Evolutionary conservation across 176 grass and related monocot genomes (phyloP).

Genomic region (Bromus sterilis): DNA sequence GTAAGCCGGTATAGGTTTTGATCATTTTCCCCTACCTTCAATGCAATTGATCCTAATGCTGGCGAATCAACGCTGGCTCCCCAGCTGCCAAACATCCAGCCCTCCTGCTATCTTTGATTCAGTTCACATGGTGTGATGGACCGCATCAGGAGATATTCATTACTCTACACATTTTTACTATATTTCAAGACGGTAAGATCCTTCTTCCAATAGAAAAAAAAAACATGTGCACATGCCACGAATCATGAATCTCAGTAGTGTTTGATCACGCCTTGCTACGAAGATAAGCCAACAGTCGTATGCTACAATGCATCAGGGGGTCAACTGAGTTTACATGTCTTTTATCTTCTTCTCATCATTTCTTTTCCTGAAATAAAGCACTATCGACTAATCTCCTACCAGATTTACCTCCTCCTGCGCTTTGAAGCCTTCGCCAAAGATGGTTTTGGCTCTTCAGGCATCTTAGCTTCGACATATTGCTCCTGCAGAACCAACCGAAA

Average conservation of each 20-base stretch:
- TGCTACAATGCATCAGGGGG: neutral
- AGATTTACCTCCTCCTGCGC: slow-evolving; percentile 49
- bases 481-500: slow-evolving; percentile 19
- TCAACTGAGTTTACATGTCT: neutral
- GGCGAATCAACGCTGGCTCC: too few relatives aligned
- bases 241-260: neutral
- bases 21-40: too few relatives aligned
- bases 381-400: neutral
- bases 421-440: slow-evolving; percentile 36
- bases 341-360: neutral
- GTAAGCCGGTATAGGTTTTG: too few relatives aligned
- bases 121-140: too few relatives aligned
- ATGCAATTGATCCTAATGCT: too few relatives aligned
- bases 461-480: slow-evolving; percentile 42
- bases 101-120: too few relatives aligned
- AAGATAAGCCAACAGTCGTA: neutral
- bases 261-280: neutral
- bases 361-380: neutral
- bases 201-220: too few relatives aligned
- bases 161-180: neutral
- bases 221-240: neutral
- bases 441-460: slow-evolving; percentile 28
- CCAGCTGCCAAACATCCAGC: too few relatives aligned
- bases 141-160: neutral
- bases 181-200: too few relatives aligned